Evolutionary conservation across 2,329 filamentous ascomycete genomes (phyloP).

Genomic region (Nemania diffusa): DNA sequence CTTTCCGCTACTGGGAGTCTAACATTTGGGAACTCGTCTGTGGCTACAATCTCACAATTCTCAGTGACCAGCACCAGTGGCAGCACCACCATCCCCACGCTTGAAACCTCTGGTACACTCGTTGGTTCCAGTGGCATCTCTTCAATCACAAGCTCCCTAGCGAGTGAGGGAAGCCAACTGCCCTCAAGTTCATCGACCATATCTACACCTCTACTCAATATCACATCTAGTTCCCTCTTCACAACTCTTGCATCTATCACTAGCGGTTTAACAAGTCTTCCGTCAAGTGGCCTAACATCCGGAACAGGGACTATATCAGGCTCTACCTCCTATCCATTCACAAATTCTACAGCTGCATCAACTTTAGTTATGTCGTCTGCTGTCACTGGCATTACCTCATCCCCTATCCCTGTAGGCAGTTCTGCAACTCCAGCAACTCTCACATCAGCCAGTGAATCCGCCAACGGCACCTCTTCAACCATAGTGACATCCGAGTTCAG

Average conservation of each 20-base stretch:
- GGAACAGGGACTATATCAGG: conserved; percentile 3
- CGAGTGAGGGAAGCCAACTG: conserved; percentile 6
- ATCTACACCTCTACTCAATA: not conserved
- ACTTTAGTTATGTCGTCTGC: conserved; percentile 7
- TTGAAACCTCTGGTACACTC: conserved; percentile 11
- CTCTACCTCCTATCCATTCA: conserved; percentile 2
- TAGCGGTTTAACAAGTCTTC: not conserved
- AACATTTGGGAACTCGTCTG: conserved; percentile 21
- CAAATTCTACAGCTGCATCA: conserved; percentile 17
- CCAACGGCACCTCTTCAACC: not conserved
- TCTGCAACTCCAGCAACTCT: conserved; percentile 3
- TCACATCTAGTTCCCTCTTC: conserved; percentile 8
- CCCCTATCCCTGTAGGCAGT: not conserved
- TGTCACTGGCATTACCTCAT: not conserved
- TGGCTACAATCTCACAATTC: conserved; percentile 25
- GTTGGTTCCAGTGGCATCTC: conserved; percentile 19
- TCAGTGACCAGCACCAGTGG: conserved; percentile 32
- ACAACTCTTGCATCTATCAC: not conserved
- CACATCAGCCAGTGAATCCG: conserved; percentile 6
- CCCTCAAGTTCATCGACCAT: not conserved
- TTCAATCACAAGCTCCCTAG: not conserved
- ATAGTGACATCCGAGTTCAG: conserved; percentile 1
- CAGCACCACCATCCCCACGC: conserved; percentile 12
- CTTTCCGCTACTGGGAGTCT: conserved; percentile 44
- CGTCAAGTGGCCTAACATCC: not conserved